Evolutionary conservation across 108 stramenopile species (phyloP), one percentile per base, ranked within the genome.

Genomic region (Cyclotella choctawhatcheeana): DNA sequence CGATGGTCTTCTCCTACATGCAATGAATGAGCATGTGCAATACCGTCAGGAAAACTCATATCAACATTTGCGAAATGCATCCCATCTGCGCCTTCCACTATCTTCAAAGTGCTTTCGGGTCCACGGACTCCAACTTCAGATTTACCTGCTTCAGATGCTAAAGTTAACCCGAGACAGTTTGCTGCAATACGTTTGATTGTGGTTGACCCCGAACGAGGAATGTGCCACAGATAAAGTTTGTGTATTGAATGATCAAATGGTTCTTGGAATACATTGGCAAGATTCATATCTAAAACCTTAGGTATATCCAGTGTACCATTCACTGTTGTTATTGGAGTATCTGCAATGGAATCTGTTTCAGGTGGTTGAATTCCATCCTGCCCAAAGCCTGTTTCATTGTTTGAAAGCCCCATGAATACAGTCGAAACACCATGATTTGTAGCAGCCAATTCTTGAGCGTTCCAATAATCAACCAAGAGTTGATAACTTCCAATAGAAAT

Each of bases 21-120:
- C 20, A 79, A 37, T 21, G 33, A 1, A 25, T 60, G 66, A 14
- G 83, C 83, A 8, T 26, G 73, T 13, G 53, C 64, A 26, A 84
- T 75, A 2, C 83, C 83, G 1, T 56, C 61, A 0, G 61, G 52
- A 44, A 29, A 58, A 37, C 73, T 64, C 54, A 74, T 75, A 47
- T 84, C 83, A 5, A 79, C 83, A 71, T 79, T 79, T n/a, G 74
- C 74, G 71, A 64, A 84, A 3, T 53, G 74, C 47, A 68, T 77
- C 16, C 82, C 83, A 55, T 76, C 71, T 27, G 64, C 33, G 14
- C 58, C 78, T 26, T 72, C 77, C 2, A 75, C 44, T 21, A 81
- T 60, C 22, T 47, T 35, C 22, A 75, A 52, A 22, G 27, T 67
- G 32, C 71, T 37, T 18, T 48, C 66, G 2, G 37, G 44, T 5